These are phyloP conservation scores for Diaporthe sp. DNA, from an alignment of 2,329 filamentous ascomycete species.

Conservation along the genomic window DNA sequence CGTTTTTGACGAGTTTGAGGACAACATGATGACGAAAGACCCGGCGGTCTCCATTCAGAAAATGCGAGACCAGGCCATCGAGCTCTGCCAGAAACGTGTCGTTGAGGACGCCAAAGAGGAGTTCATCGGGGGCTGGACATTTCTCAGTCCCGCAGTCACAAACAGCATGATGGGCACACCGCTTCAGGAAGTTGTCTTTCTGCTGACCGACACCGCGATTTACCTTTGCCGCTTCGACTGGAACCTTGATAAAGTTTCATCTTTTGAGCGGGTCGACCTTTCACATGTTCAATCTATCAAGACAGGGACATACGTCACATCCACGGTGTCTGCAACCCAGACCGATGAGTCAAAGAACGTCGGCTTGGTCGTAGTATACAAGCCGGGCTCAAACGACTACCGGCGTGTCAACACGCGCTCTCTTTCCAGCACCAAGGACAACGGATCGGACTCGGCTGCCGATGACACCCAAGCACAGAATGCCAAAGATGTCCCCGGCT, in stretches of 20 bases:
- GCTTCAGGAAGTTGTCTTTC: slow-evolving; percentile 89
- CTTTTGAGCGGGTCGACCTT: slow-evolving; percentile 88
- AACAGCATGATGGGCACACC: slow-evolving; percentile 79
- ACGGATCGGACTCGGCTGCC: slow-evolving; percentile 42
- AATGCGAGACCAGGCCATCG: slow-evolving; percentile 90
- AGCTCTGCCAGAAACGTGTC: slow-evolving; percentile 88
- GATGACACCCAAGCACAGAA: slow-evolving; percentile 34
- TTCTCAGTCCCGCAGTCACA: slow-evolving; percentile 81
- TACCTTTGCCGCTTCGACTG: slow-evolving; percentile 96
- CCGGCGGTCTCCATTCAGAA: slow-evolving; percentile 89
- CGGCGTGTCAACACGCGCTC: slow-evolving; percentile 89
- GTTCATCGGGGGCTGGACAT: slow-evolving; percentile 89
- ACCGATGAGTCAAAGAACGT: slow-evolving; percentile 85
- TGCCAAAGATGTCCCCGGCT: slow-evolving; percentile 11
- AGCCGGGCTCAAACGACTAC: slow-evolving; percentile 78
- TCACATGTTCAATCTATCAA: slow-evolving; percentile 80
- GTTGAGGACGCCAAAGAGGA: slow-evolving; percentile 88
- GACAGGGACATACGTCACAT: slow-evolving; percentile 91
- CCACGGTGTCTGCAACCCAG: slow-evolving; percentile 83
- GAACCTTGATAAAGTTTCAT: slow-evolving; percentile 93
- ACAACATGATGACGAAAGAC: slow-evolving; percentile 92
- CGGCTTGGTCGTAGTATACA: slow-evolving; percentile 85
- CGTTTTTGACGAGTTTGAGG: slow-evolving; percentile 95
- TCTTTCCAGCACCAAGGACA: slow-evolving; percentile 67
- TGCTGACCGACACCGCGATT: slow-evolving; percentile 86